Evolutionary conservation across 305 asterid species (phyloP), one percentile per base, ranked within the genome.

Genomic region (Salvia sclarea): DNA sequence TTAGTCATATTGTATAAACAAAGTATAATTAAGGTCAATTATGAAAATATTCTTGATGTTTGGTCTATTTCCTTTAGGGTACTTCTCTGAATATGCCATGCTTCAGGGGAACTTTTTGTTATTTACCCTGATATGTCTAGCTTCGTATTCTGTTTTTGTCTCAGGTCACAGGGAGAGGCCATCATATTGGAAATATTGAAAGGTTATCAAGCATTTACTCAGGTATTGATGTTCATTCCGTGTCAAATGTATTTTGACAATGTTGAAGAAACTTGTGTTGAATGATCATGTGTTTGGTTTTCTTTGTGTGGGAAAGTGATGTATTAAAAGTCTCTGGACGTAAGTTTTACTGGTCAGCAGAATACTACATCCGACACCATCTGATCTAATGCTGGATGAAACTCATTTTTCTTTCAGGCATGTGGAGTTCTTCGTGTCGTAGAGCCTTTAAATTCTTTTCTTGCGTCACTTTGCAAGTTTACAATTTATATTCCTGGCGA

Each of bases 171-270:
- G 76, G 98, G 98, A 18, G 98, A 93, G 89, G 98, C 98, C 64
- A 93, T 93, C 78, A 88, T 88, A 67, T 81, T 93, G 80, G 98
- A 93, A 86, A 93, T 93, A 77, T 75, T 93, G 82, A 93, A 93
- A 83, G 98, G 97, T 72, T 93, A 93, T 81, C 98, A 93, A 84
- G 98, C 98, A 45, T 93, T 90, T 78, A 93, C 97, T 48, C 98
- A 93, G 96, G 97, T 93, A 66, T 52, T 73, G 50, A 55, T 59
- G 30, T 69, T 71, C 6, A 43, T 60, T 22, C 22, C 8, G 21
- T 21, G 53, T n/a, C 33, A 44, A 35, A 61, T 41, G 48, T 21
- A n/a, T 22, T 40, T 17, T 41, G 33, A 21, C 22, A 38, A 22
- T 40, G 31, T 38, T 38, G 65, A 44, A 38, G 52, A 40, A 9